phyloP scores from a whole-genome alignment of 169 alveolate species.

The Eimeria falciformis region DNA sequence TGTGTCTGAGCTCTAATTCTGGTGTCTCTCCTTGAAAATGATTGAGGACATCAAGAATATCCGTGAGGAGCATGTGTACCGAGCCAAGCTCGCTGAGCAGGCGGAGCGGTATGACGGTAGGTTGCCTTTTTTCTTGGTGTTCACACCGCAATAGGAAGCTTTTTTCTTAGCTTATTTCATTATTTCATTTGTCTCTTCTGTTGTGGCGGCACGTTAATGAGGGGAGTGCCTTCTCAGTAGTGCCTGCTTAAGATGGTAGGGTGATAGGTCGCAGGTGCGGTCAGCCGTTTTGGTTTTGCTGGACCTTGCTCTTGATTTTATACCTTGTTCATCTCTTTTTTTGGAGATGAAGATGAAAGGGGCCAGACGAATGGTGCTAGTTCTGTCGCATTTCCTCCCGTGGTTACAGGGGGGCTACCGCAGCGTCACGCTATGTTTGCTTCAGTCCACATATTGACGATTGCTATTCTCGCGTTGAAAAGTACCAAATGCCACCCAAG shows the following conservation, averaged over 20 bases:
- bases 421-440: conserved; percentile 37
- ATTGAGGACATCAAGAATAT: conserved; percentile 77
- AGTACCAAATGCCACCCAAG: background rate
- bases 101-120: conserved; percentile 99
- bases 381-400: conserved; percentile 29
- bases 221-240: conserved; percentile 54
- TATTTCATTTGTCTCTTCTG: conserved; percentile 64
- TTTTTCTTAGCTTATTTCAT: conserved; percentile 32
- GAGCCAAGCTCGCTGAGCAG: conserved; percentile 99
- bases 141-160: conserved; percentile 41
- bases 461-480: background rate
- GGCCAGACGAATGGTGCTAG: conserved; percentile 8
- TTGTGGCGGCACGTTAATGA: conserved; percentile 21
- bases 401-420: conserved; percentile 29
- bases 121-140: conserved; percentile 1
- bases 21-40: conserved; percentile 78
- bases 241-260: conserved; percentile 64
- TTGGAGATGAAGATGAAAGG: background rate
- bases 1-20: conserved; percentile 71
- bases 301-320: conserved; percentile 4
- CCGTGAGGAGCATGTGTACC: conserved; percentile 83
- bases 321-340: background rate
- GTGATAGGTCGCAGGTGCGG: conserved; percentile 76
- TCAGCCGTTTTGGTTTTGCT: conserved; percentile 36
- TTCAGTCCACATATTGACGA: conserved; percentile 8